Conservation (phyloP, 495 filamentous ascomycete species). For the Podospora pseudocomata region DNA sequence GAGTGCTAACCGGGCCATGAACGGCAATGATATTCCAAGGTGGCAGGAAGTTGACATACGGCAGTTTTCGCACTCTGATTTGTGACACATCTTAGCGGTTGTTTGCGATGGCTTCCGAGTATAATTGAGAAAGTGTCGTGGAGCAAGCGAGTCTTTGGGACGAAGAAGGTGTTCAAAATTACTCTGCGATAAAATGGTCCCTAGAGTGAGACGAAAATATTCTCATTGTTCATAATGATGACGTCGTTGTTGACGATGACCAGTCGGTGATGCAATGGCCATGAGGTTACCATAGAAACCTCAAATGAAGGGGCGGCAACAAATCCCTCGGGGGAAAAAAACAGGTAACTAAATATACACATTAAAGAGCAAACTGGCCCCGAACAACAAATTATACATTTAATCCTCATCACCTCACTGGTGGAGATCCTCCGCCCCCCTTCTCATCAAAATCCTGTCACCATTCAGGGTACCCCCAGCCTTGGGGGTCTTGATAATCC, state of each 20-base stretch:
- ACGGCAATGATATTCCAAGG: too few relatives aligned
- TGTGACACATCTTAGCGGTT: conserved; percentile 15
- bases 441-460: conserved; percentile 53
- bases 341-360: conserved; percentile 17
- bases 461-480: conserved; percentile 47
- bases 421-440: conserved; percentile 38
- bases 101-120: too few relatives aligned
- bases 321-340: background rate
- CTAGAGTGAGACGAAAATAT: background rate
- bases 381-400: conserved; percentile 2
- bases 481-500: conserved; percentile 46
- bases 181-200: background rate
- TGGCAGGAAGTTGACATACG: conserved; percentile 2
- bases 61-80: conserved; percentile 15
- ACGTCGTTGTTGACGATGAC: background rate
- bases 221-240: background rate
- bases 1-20: too few relatives aligned
- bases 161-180: background rate
- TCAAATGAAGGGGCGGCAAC: background rate
- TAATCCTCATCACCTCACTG: conserved; percentile 3
- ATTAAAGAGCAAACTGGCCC: conserved; percentile 26
- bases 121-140: background rate
- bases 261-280: background rate
- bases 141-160: background rate
- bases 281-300: background rate